Base-by-base conservation (phyloP, 495 filamentous ascomycete species). In the Penicillium nucicola region DNA sequence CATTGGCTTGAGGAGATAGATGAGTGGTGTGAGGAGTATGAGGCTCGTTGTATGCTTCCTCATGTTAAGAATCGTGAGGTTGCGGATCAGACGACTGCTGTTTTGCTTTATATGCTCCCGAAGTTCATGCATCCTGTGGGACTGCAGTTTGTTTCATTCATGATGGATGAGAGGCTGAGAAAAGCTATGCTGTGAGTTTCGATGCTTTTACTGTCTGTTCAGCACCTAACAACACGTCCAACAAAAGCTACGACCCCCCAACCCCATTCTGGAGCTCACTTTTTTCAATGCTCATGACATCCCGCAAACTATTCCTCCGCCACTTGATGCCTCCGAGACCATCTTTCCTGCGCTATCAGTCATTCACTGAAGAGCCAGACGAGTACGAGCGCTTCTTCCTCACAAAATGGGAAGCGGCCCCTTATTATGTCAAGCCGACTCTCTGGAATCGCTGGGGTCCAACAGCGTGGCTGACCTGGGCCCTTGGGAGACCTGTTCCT, bases 1-100 rank as follows among this genome's bases (percentile, higher is more conserved):
- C 79, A 87, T 15, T 88, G 82, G 74, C 65, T 80, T 8, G 80
- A 87, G n/a, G 82, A 87, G 42, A 62, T 86, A 17, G 64, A 58
- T 3, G 71, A 61, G 13, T 88, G 84, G 84, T 76, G 77, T n/a
- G 62, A 72, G 40, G 55, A 53, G 11, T 88, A 87, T 57, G 83
- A 87, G 61, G 61, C 53, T 39, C 56, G 62, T 18, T 65, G 55
- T 36, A 86, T 89, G 84, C 71, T 83, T 14, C 84, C 85, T 0
- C 66, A 76, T 34, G 22, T 44, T 11, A 70, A 69, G 14, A 86
- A 84, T 53, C 70, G 75, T 23, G 57, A 75, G 42, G 68, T 72
- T 18, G 83, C 82, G 2, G 72, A 83, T 38, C 70, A 78, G 52
- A 79, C 85, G 0, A 78, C 78, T 1, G 74, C 71, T 1, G 67